Conservation (phyloP, 2,329 filamentous ascomycete genomes). For the Whalleya microplaca region DNA sequence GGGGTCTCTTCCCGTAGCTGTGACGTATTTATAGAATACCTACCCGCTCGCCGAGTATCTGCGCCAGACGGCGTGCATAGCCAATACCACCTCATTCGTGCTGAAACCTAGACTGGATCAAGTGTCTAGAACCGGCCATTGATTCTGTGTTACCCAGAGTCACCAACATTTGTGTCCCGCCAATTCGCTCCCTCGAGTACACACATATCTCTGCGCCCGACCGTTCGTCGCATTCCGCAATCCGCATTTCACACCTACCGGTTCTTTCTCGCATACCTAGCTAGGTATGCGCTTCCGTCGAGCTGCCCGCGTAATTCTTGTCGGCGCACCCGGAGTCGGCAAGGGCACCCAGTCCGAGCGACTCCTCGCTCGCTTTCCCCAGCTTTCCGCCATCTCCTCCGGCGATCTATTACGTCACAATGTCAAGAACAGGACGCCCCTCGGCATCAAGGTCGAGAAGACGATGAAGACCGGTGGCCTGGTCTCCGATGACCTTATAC, state of each 20-base stretch:
- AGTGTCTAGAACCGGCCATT: not conserved
- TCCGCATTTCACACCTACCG: conserved; percentile 8
- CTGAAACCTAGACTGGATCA: not conserved
- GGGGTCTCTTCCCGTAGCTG: not conserved
- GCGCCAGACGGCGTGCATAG: not conserved
- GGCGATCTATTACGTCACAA: conserved; percentile 91
- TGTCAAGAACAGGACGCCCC: conserved; percentile 83
- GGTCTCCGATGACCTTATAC: conserved; percentile 90
- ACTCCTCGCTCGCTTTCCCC: conserved; percentile 82
- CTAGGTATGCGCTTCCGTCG: conserved; percentile 66
- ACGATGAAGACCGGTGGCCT: conserved; percentile 87
- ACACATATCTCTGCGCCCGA: not conserved
- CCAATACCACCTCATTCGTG: not conserved
- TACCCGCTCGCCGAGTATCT: not conserved
- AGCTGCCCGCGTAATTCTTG: conserved; percentile 90
- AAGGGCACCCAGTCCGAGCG: conserved; percentile 96
- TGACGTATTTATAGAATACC: not conserved
- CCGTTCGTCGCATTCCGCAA: not conserved
- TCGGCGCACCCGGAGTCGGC: conserved; percentile 94
- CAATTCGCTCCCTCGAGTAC: not conserved
- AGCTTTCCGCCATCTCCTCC: conserved; percentile 89
- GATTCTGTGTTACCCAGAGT: not conserved
- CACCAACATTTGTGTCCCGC: conserved; percentile 18
- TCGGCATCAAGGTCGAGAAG: conserved; percentile 88
- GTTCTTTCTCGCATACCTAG: conserved; percentile 26